phyloP scores from a whole-genome alignment of 2,329 filamentous ascomycete species.

The Pyrenochaeta sp. region DNA sequence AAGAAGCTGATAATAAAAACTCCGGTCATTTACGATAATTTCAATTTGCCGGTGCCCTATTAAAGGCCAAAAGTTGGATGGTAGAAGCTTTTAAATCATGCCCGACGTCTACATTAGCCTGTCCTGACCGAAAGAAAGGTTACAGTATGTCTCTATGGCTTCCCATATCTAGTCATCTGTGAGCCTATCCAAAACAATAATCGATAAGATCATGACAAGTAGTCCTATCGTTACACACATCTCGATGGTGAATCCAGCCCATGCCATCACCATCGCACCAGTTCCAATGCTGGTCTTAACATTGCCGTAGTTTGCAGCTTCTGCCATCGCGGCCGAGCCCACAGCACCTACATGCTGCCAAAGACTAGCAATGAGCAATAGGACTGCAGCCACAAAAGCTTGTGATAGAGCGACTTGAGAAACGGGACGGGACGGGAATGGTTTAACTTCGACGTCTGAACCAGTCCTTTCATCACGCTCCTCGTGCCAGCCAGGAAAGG shows the following conservation, averaged over 20 bases:
- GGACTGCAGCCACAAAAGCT: constrained; percentile 72
- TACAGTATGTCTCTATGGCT: no score
- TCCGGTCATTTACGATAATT: no score
- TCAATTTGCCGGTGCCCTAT: neutral
- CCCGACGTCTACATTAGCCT: no score
- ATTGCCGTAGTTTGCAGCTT: constrained; percentile 85
- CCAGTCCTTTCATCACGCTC: constrained; percentile 75
- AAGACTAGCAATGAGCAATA: constrained; percentile 68
- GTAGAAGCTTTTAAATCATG: no score
- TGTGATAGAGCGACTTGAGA: constrained; percentile 87
- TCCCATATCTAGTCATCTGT: constrained; percentile 39
- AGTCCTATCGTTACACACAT: neutral
- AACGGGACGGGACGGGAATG: constrained; percentile 86
- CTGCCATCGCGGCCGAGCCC: constrained; percentile 86
- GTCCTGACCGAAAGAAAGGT: neutral
- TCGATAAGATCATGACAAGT: constrained; percentile 1
- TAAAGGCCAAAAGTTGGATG: no score
- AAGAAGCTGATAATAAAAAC: no score
- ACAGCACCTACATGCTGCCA: constrained; percentile 96
- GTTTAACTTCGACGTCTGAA: constrained; percentile 83
- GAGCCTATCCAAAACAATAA: constrained; percentile 6
- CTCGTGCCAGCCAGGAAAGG: constrained; percentile 94
- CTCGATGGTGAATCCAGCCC: constrained; percentile 1
- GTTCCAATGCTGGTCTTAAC: constrained; percentile 85
- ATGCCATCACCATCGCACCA: constrained; percentile 68